Conservation (phyloP, 2,329 filamentous ascomycete species). For the Metarhizium robertsii region DNA sequence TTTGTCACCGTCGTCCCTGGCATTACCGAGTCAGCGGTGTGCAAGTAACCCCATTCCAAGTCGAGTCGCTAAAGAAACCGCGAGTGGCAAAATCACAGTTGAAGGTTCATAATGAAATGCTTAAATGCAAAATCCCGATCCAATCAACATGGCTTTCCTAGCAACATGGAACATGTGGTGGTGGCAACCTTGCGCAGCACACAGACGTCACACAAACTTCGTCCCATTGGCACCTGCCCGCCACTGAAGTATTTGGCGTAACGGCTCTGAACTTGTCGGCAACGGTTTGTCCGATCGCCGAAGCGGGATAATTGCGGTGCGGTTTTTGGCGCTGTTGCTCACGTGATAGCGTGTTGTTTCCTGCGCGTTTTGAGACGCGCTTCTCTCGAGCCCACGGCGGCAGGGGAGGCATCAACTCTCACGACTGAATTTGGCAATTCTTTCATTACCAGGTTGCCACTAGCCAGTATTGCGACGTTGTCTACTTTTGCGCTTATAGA, state of each 20-base stretch:
- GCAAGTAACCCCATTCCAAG: too few species aligned
- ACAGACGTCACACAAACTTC: background rate
- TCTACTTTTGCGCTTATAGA: background rate
- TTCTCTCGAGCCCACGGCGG: background rate
- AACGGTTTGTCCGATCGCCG: background rate
- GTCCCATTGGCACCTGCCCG: background rate
- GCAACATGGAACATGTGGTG: background rate
- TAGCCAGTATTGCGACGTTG: background rate
- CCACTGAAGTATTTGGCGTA: too few species aligned
- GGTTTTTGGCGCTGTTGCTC: background rate
- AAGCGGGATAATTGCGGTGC: background rate
- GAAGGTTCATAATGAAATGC: too few species aligned
- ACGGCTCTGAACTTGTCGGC: background rate
- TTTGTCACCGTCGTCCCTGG: too few species aligned
- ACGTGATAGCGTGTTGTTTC: background rate
- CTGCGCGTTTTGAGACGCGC: background rate
- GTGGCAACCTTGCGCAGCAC: too few species aligned
- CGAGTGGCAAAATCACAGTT: too few species aligned
- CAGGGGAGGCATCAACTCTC: too few species aligned
- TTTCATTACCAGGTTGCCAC: too few species aligned
- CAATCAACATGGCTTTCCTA: background rate
- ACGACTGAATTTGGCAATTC: too few species aligned
- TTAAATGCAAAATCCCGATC: background rate
- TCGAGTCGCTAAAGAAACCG: too few species aligned
- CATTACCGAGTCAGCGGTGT: too few species aligned